Evolutionary conservation across 2,329 filamentous ascomycete genomes (phyloP).

Genomic region (Trichoderma atrobrunneum): DNA sequence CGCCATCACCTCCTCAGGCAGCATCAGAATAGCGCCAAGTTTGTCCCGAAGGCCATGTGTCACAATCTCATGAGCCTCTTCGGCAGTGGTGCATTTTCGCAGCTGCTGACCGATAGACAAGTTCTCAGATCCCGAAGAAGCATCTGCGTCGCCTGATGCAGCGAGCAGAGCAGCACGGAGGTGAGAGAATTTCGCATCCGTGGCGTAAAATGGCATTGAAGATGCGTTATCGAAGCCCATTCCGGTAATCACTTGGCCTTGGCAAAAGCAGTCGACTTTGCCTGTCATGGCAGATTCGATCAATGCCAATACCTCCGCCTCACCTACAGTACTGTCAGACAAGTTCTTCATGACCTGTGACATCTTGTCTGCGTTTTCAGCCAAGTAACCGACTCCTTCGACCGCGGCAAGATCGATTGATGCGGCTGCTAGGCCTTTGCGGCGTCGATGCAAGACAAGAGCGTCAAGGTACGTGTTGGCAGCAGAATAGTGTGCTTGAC

Average conservation of each 20-base stretch:
- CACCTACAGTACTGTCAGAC: constrained; percentile 47
- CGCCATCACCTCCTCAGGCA: constrained; percentile 25
- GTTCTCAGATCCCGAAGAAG: constrained; percentile 9
- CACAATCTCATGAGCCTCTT: constrained; percentile 29
- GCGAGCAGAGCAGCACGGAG: constrained; percentile 41
- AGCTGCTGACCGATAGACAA: constrained; percentile 24
- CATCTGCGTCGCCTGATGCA: constrained; percentile 20
- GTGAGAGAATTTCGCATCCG: constrained; percentile 53
- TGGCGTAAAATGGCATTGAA: constrained; percentile 51
- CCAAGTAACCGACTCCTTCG: constrained; percentile 48
- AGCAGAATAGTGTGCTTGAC: constrained; percentile 52
- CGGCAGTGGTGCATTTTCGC: constrained; percentile 10
- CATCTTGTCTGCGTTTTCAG: constrained; percentile 43
- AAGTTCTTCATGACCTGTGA: constrained; percentile 49
- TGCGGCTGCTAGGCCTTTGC: constrained; percentile 42
- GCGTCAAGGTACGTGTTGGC: constrained; percentile 45
- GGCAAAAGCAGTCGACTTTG: constrained; percentile 40
- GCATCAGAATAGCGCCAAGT: constrained; percentile 37
- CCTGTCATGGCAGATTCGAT: constrained; percentile 51
- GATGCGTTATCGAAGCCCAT: constrained; percentile 46
- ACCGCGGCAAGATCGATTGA: constrained; percentile 54
- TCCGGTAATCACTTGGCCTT: constrained; percentile 53
- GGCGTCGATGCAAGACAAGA: constrained; percentile 35
- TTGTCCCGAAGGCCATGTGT: constrained; percentile 27
- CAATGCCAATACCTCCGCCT: constrained; percentile 54